Evolutionary conservation across 805 yeast species (phyloP).

Genomic region (Candida tallmaniae): DNA sequence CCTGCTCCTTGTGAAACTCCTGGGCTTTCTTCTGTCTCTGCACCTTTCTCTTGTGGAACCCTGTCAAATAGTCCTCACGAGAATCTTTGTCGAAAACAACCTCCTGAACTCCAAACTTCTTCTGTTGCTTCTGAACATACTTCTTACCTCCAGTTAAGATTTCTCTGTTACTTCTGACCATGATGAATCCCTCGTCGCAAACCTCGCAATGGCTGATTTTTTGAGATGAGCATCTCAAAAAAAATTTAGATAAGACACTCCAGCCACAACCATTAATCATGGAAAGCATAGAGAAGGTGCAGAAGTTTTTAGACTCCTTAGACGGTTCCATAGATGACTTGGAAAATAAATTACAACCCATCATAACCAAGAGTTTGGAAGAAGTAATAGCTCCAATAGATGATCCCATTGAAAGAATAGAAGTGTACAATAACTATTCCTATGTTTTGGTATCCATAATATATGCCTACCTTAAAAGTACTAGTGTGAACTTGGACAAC

Average conservation of each 20-base stretch:
- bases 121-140: slow-evolving; percentile 65
- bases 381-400: slow-evolving; percentile 28
- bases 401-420: slow-evolving; percentile 23
- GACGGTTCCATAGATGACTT: slow-evolving; percentile 34
- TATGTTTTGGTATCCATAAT: slow-evolving; percentile 54
- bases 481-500: slow-evolving; percentile 50
- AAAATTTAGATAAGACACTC: not conserved
- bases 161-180: slow-evolving; percentile 59
- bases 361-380: slow-evolving; percentile 35
- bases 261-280: slow-evolving; percentile 17
- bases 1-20: slow-evolving; percentile 71
- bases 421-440: slow-evolving; percentile 36
- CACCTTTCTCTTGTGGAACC: slow-evolving; percentile 90
- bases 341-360: slow-evolving; percentile 28
- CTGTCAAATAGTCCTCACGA: slow-evolving; percentile 83
- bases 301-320: slow-evolving; percentile 34
- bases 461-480: slow-evolving; percentile 55
- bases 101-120: slow-evolving; percentile 71
- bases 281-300: slow-evolving; percentile 45
- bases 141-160: slow-evolving; percentile 83
- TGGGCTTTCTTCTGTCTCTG: slow-evolving; percentile 85
- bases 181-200: not conserved
- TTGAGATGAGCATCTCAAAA: slow-evolving; percentile 9
- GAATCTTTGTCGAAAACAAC: slow-evolving; percentile 78
- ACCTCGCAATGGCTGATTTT: not conserved